phyloP scores from a whole-genome alignment of 1,139 yeast species.

The Hansenula sp. region DNA sequence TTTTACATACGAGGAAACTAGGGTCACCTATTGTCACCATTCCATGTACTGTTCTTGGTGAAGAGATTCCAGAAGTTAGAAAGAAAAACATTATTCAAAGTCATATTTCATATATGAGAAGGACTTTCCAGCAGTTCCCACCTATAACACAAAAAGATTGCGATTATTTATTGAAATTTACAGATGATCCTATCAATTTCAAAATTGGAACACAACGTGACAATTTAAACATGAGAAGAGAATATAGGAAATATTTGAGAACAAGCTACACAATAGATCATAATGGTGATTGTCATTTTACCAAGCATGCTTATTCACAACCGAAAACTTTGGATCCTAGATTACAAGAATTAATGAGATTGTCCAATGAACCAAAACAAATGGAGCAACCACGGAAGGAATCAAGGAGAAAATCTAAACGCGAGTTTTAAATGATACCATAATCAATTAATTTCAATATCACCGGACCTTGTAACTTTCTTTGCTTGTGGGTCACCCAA shows the following conservation, averaged over 20 bases:
- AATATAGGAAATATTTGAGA: conserved; percentile 20
- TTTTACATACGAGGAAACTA: conserved; percentile 16
- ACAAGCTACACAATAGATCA: conserved; percentile 15
- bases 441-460: conserved; percentile 1
- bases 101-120: conserved; percentile 18
- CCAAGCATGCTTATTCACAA: conserved; percentile 13
- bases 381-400: no score
- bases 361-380: conserved; percentile 9
- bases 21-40: conserved; percentile 11
- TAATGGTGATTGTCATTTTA: conserved; percentile 13
- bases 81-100: conserved; percentile 18
- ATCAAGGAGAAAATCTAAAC: no score
- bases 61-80: conserved; percentile 17
- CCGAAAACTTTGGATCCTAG: conserved; percentile 3
- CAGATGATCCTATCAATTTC: conserved; percentile 8
- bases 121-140: conserved; percentile 11
- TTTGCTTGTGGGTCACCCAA: no score
- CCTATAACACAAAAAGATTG: conserved; percentile 18
- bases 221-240: conserved; percentile 11
- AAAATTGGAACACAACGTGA: background rate
- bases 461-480: no score
- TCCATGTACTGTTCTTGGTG: conserved; percentile 20
- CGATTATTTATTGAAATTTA: conserved; percentile 12
- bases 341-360: background rate
- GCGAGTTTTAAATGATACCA: no score